Conservation (phyloP, 768 basidiomycete genomes). For the Tylopilus plumbeoviolaceoides region DNA sequence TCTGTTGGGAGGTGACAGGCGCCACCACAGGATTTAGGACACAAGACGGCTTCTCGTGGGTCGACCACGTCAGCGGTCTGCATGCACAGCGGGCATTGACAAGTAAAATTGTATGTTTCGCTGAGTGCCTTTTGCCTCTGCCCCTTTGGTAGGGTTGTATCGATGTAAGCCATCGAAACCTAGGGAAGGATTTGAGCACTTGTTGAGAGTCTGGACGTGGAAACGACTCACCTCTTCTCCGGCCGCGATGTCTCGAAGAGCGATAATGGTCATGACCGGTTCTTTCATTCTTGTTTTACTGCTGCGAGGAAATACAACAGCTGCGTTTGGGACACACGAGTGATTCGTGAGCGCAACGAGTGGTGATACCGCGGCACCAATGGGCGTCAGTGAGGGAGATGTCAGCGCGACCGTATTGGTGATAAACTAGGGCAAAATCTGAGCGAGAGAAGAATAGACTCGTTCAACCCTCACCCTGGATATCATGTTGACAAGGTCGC, state of each 20-base stretch:
- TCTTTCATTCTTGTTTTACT: constrained; percentile 38
- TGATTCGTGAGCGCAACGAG: constrained; percentile 81
- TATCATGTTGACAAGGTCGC: constrained; percentile 64
- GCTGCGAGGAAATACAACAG: constrained; percentile 80
- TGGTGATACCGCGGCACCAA: constrained; percentile 85
- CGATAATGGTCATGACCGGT: constrained; percentile 69
- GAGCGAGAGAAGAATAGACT: neutral
- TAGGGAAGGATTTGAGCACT: constrained; percentile 24
- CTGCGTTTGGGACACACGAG: constrained; percentile 84
- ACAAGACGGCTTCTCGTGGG: constrained; percentile 63
- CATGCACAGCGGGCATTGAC: constrained; percentile 60
- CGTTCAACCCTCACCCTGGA: constrained; percentile 51
- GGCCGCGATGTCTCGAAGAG: constrained; percentile 55
- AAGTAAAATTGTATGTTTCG: constrained; percentile 78
- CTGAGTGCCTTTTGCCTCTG: constrained; percentile 53
- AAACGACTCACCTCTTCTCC: constrained; percentile 62
- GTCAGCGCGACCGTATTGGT: constrained; percentile 91
- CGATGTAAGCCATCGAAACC: constrained; percentile 83
- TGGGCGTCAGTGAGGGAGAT: constrained; percentile 67
- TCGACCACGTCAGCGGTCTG: constrained; percentile 38
- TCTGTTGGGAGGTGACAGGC: constrained; percentile 56
- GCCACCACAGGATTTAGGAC: constrained; percentile 68
- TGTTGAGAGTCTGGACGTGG: neutral
- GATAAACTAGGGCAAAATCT: constrained; percentile 55
- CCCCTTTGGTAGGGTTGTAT: constrained; percentile 64